phyloP scores from a whole-genome alignment of 2,329 filamentous ascomycete genomes.

The Gaeumannomyces tritici region DNA sequence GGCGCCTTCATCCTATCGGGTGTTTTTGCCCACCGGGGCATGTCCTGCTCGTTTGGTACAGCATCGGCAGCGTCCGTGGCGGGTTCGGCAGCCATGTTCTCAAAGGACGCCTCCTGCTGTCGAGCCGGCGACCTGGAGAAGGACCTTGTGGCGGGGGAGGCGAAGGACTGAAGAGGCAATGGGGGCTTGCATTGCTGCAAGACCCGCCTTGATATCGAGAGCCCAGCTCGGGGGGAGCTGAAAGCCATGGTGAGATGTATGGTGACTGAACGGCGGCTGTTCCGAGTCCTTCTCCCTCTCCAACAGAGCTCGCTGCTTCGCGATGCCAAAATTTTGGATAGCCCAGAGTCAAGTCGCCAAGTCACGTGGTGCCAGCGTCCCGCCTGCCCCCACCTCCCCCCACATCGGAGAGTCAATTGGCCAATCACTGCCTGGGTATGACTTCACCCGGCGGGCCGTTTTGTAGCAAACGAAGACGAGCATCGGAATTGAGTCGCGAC shows the following conservation, averaged over 20 bases:
- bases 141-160: neutral
- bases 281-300: neutral
- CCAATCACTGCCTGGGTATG: neutral
- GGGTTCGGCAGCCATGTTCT: conserved; percentile 2
- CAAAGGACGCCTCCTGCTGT: neutral
- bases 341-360: neutral
- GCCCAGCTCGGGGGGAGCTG: conserved; percentile 20
- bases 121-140: conserved; percentile 3
- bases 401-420: neutral
- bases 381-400: neutral
- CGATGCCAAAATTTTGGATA: neutral
- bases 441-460: neutral
- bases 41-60: conserved; percentile 5
- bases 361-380: neutral
- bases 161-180: neutral
- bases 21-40: conserved; percentile 62
- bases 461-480: no score
- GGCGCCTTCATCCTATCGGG: conserved; percentile 61
- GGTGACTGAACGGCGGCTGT: neutral
- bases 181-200: conserved; percentile 17
- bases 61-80: neutral
- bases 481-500: neutral
- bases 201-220: conserved; percentile 22
- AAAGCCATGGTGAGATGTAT: conserved; percentile 20
- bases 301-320: neutral